phyloP scores from a whole-genome alignment of 495 filamentous ascomycete species.

The Annulohypoxylon nitens region DNA sequence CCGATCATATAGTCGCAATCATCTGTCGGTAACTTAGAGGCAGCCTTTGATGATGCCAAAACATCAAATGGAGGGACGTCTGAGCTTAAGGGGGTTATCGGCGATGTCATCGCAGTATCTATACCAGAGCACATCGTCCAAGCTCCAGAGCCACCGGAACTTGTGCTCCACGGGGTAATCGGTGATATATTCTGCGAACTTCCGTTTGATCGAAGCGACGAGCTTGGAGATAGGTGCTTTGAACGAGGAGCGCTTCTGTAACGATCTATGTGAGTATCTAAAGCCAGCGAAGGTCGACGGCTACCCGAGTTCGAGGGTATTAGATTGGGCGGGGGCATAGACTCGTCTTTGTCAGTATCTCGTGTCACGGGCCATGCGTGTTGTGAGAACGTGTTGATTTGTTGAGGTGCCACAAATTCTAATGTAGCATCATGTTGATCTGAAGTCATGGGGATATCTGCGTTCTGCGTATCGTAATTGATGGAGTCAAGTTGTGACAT shows the following conservation, averaged over 20 bases:
- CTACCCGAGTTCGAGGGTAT: slow-evolving; percentile 23
- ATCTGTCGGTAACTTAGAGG: slow-evolving; percentile 33
- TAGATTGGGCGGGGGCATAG: slow-evolving; percentile 28
- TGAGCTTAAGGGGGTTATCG: slow-evolving; percentile 47
- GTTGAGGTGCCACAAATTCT: slow-evolving; percentile 14
- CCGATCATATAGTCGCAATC: slow-evolving; percentile 40
- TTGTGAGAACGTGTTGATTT: slow-evolving; percentile 14
- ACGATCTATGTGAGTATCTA: slow-evolving; percentile 49
- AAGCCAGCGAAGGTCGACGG: slow-evolving; percentile 46
- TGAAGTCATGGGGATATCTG: slow-evolving; percentile 20
- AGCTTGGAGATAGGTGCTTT: slow-evolving; percentile 46
- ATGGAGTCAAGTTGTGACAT: slow-evolving; percentile 46
- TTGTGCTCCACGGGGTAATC: slow-evolving; percentile 49
- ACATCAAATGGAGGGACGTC: slow-evolving; percentile 13
- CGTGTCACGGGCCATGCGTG: slow-evolving; percentile 5
- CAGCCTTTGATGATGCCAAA: slow-evolving; percentile 22
- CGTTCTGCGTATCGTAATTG: slow-evolving; percentile 37
- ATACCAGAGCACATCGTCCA: slow-evolving; percentile 42
- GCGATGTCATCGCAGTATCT: slow-evolving; percentile 47
- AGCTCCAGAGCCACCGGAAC: slow-evolving; percentile 33
- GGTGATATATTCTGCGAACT: slow-evolving; percentile 48
- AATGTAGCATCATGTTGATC: slow-evolving; percentile 15
- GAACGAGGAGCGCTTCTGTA: slow-evolving; percentile 42
- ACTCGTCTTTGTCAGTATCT: slow-evolving; percentile 13
- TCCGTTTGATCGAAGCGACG: slow-evolving; percentile 42